Base-by-base conservation (phyloP, 208 protist species). In the Acanthamoeba triangularis region DNA sequence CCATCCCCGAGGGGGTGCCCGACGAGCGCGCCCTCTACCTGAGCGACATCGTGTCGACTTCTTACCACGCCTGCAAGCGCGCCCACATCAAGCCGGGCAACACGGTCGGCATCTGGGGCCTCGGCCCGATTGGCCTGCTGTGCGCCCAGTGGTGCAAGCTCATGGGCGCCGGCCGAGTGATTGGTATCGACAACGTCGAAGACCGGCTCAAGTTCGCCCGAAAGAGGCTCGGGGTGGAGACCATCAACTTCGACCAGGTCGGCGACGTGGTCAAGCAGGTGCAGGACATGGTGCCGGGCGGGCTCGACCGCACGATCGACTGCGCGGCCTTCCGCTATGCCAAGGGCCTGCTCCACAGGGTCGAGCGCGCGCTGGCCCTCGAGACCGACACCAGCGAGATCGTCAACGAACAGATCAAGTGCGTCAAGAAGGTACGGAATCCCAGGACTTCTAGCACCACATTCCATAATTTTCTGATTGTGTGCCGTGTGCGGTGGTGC, bases 311-410 rank as follows among this genome's bases (percentile, higher is more conserved):
- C 18, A 69, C 63, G 4, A 90, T 97, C 44, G 96, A 97, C 88
- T 88, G 63, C 49, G 96, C 80, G 41, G 96, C 84, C 44, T 97
- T 97, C 88, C 72, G 94, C 65, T 96, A 97, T 37, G 37, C 94
- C 63, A 93, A 93, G 41, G 74, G 52, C 13, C 2, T 96, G 13
- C 44, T 96, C 11, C 94, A 96, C 88, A 95, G 30, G 25, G 78
- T 97, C 14, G 96, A 97, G 92, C 44, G 78, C 33, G 35, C 84
- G 25, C 25, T 97, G 30, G 30, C 33, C 49, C 63, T 97, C 10
- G 96, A 97, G 74, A 96, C 95, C 49, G 96, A 97, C 59, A 76
- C 95, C 37, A 56, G 85, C 35, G 92, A 96, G 33, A 92, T 95
- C 52, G 35, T 97, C 18, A 80, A 67, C 84, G 96, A 97, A 41